A percentile compares a stretch with the other conserved stretches of the same genome.
Evolutionary conservation across 2,329 filamentous ascomycete genomes (phyloP).

Genomic region (Colletotrichum lupini): DNA sequence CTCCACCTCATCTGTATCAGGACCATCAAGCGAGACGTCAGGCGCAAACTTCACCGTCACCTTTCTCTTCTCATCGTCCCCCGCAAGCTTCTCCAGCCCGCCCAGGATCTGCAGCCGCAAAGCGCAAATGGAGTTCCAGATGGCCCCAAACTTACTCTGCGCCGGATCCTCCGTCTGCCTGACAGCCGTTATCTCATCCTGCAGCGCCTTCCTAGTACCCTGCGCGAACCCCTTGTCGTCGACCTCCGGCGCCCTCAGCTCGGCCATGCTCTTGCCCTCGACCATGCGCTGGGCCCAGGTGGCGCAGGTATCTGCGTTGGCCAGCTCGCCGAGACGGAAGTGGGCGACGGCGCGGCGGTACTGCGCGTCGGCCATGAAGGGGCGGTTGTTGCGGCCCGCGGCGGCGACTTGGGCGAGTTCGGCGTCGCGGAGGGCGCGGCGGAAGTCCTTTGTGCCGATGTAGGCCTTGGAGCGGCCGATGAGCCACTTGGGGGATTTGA

Average conservation of each 20-base stretch:
- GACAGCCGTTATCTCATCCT: slow-evolving; percentile 44
- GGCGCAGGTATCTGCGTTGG: slow-evolving; percentile 80
- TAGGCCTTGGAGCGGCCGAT: slow-evolving; percentile 85
- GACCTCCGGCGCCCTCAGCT: slow-evolving; percentile 48
- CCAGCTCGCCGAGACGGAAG: slow-evolving; percentile 76
- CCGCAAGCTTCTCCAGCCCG: slow-evolving; percentile 55
- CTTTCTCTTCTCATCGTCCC: slow-evolving; percentile 58
- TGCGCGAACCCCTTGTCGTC: slow-evolving; percentile 61
- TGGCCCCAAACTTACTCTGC: slow-evolving; percentile 38
- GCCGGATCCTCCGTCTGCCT: slow-evolving; percentile 35
- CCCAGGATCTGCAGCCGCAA: slow-evolving; percentile 61
- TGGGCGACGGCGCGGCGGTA: slow-evolving; percentile 82
- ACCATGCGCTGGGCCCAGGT: slow-evolving; percentile 62
- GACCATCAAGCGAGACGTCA: slow-evolving; percentile 5
- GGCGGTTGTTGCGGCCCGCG: slow-evolving; percentile 75
- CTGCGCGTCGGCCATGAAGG: slow-evolving; percentile 83
- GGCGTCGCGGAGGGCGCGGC: slow-evolving; percentile 76
- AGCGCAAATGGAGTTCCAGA: slow-evolving; percentile 55
- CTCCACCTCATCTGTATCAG: slow-evolving; percentile 38
- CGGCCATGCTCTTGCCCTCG: slow-evolving; percentile 51
- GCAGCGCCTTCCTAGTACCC: slow-evolving; percentile 46
- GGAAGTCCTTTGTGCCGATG: slow-evolving; percentile 69
- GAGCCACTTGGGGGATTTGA: slow-evolving; percentile 80
- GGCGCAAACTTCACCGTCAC: slow-evolving; percentile 47
- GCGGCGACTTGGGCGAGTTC: slow-evolving; percentile 73